Conservation (phyloP, 306 rosid species). For the Benincasa hispida region DNA sequence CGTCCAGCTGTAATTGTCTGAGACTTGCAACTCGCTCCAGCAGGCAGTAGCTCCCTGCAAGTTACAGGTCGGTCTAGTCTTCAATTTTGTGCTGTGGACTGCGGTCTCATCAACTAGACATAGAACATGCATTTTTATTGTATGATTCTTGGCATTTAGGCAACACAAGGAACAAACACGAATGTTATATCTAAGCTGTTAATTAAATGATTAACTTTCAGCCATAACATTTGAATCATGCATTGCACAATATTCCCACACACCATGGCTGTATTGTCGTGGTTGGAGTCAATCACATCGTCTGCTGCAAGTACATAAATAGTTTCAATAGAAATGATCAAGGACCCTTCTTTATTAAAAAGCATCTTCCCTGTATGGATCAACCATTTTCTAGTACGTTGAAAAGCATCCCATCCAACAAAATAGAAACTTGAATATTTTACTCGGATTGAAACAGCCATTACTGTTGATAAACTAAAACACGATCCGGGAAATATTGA, state of each 20-base stretch:
- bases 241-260: constrained; percentile 14
- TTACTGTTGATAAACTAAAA: neutral
- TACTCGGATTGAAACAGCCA: neutral
- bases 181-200: constrained; percentile 8
- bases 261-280: constrained; percentile 11
- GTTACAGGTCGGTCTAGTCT: neutral
- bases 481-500: neutral
- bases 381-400: neutral
- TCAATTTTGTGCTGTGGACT: neutral
- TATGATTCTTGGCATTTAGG: constrained; percentile 8
- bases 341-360: constrained; percentile 5
- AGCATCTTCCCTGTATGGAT: neutral
- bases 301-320: neutral
- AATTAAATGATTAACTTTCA: neutral
- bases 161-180: constrained; percentile 7
- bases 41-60: neutral
- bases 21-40: neutral
- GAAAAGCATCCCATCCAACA: neutral
- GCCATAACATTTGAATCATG: neutral
- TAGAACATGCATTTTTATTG: neutral
- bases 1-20: constrained; percentile 9
- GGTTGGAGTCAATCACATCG: neutral
- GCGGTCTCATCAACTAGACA: constrained; percentile 8
- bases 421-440: neutral
- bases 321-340: neutral